Evolutionary conservation across 768 basidiomycete species (phyloP), one percentile per base, ranked within the genome.

Genomic region (Lactarius trivialis): DNA sequence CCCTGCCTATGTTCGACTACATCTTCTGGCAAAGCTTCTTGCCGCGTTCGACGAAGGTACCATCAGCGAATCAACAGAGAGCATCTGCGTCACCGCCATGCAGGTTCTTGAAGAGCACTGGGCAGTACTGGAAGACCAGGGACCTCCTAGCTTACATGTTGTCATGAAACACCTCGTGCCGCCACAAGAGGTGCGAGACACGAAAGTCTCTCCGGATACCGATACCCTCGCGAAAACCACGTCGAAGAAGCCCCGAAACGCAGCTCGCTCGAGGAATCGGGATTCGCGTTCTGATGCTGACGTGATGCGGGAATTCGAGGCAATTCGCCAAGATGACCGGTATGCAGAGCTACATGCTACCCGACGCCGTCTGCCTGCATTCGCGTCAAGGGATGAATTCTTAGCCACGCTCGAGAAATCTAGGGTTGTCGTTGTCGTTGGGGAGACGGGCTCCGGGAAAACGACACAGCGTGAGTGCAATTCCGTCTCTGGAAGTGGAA

Each of bases 391-490:
- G 69, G 79, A 83, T 24, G 75, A 80, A 15, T 91, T 97, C 66
- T 73, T 93, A 52, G 59, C 75, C 15, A 70, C 78, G 24, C 74
- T 97, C 9, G 76, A 81, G 39, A 73, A 70, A 11, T 83, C 83
- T 67, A 77, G 85, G 53, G 89, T 88, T 3, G 81, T 94, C 1
- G 81, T 98, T 0, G 87, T 97, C 0, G 89, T 95, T 5, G 95
- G 95, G 49, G 94, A 96, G 74, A 93, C 91, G 55, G 91, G 94
- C 54, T 92, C 88, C 55, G 94, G 94, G 30, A 98, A 98, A 73
- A 94, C 92, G 2, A 94, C 92, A 0, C 92, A 94, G 69, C 70
- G 89, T 91, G 68, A 62, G 79, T 64, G 51, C 55, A 24, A 37
- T 36, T 61, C 34, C 41, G 52, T 26, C 12, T 7, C 12, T 48